phyloP scores from a whole-genome alignment of 2,329 filamentous ascomycete species.

The Dryadomyces quercus-mongolicae region DNA sequence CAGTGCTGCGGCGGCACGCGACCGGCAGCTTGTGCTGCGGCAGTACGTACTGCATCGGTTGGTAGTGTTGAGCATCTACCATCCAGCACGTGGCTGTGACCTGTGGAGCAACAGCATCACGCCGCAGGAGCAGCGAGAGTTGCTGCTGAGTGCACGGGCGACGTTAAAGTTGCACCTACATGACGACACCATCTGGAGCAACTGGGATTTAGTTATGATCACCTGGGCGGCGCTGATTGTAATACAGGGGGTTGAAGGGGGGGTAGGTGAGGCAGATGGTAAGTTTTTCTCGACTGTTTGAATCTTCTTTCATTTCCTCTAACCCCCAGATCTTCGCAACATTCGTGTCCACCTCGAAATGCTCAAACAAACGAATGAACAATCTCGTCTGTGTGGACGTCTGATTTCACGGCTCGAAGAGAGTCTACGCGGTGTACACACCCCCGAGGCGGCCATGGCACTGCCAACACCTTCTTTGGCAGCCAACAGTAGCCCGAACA shows the following conservation, averaged over 20 bases:
- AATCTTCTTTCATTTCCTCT: background rate
- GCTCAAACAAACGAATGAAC: conserved; percentile 6
- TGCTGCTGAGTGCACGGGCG: conserved; percentile 9
- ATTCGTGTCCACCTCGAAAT: conserved; percentile 9
- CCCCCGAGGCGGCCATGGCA: background rate
- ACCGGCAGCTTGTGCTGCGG: conserved; percentile 8
- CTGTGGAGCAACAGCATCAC: conserved; percentile 9
- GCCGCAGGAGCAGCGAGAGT: conserved; percentile 10
- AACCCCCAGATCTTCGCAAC: conserved; percentile 5
- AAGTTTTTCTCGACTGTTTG: background rate
- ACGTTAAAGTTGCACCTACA: conserved; percentile 10
- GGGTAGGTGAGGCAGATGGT: conserved; percentile 7
- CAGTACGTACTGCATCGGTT: conserved; percentile 12
- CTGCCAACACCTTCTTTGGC: background rate
- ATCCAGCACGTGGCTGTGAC: conserved; percentile 11
- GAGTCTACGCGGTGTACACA: conserved; percentile 6
- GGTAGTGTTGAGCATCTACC: conserved; percentile 10
- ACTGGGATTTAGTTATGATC: conserved; percentile 12
- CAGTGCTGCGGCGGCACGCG: background rate
- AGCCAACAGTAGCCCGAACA: background rate
- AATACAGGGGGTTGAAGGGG: conserved; percentile 8
- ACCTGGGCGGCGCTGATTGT: conserved; percentile 12
- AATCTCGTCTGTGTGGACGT: conserved; percentile 3
- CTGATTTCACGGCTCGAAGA: conserved; percentile 8
- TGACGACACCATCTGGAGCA: conserved; percentile 11